Conservation (phyloP, 768 basidiomycete genomes). For the Tulasnella calospora region DNA sequence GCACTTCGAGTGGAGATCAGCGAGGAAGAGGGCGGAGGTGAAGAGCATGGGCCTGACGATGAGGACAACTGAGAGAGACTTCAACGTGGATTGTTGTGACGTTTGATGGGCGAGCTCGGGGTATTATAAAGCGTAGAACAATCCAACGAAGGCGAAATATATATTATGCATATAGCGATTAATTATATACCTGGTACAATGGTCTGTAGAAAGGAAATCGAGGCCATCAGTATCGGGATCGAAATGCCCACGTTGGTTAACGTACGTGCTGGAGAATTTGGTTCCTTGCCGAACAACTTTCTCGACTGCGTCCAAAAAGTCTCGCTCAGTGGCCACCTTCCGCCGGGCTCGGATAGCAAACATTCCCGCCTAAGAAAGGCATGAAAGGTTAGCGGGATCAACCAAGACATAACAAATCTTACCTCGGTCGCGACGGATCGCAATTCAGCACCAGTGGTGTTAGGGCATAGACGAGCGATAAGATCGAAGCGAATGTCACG, state of each 20-base stretch:
- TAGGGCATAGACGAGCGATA: slow-evolving; percentile 93
- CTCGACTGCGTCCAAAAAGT: slow-evolving; percentile 96
- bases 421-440: slow-evolving; percentile 96
- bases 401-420: slow-evolving; percentile 26
- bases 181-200: slow-evolving; percentile 91
- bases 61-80: not conserved
- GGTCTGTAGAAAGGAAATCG: slow-evolving; percentile 47
- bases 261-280: slow-evolving; percentile 96
- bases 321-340: slow-evolving; percentile 95
- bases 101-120: not conserved
- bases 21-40: not conserved
- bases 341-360: slow-evolving; percentile 95
- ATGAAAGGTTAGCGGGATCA: not conserved
- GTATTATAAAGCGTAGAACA: not conserved
- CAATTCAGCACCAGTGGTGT: slow-evolving; percentile 97
- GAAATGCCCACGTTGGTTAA: slow-evolving; percentile 30
- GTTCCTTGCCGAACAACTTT: slow-evolving; percentile 97
- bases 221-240: slow-evolving; percentile 21
- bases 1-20: not conserved
- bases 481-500: slow-evolving; percentile 96
- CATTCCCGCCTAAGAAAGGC: slow-evolving; percentile 79
- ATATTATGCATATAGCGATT: slow-evolving; percentile 32
- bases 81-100: not conserved
- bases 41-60: not conserved
- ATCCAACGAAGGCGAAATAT: not conserved